These are phyloP conservation scores for Aureobasidium sp. DNA, from an alignment of 2,329 filamentous ascomycete species.

Conservation along the genomic window DNA sequence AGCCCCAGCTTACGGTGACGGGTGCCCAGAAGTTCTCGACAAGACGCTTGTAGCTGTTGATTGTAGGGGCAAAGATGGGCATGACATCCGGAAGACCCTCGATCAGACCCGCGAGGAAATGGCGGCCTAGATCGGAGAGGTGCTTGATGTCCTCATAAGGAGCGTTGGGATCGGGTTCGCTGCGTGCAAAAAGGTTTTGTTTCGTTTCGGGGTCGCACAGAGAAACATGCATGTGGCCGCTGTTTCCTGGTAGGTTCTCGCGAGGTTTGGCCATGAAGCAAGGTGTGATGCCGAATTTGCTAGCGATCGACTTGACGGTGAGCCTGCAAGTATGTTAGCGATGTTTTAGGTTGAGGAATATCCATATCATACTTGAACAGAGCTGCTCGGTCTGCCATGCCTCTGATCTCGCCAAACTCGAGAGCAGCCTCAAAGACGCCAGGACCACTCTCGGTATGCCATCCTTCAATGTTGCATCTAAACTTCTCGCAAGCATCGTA, in stretches of 20 bases:
- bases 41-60: slow-evolving; percentile 96
- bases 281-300: slow-evolving; percentile 83
- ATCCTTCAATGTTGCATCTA: slow-evolving; percentile 77
- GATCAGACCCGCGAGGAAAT: slow-evolving; percentile 87
- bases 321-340: slow-evolving; percentile 44
- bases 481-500: slow-evolving; percentile 76
- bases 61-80: slow-evolving; percentile 86
- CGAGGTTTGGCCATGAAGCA: slow-evolving; percentile 99
- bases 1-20: slow-evolving; percentile 93
- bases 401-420: slow-evolving; percentile 77
- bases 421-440: slow-evolving; percentile 94
- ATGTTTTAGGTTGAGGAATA: not conserved
- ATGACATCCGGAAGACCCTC: slow-evolving; percentile 89
- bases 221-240: slow-evolving; percentile 91
- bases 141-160: slow-evolving; percentile 68
- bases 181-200: slow-evolving; percentile 76
- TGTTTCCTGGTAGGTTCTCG: slow-evolving; percentile 86
- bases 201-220: slow-evolving; percentile 66
- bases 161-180: slow-evolving; percentile 62
- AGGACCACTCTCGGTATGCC: slow-evolving; percentile 91
- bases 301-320: slow-evolving; percentile 80
- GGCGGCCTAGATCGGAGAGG: slow-evolving; percentile 80
- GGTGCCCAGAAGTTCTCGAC: slow-evolving; percentile 99
- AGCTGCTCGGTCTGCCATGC: slow-evolving; percentile 86
- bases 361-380: slow-evolving; percentile 67